phyloP scores from a whole-genome alignment of 495 filamentous ascomycete species.

The Penicillium malachiteum region DNA sequence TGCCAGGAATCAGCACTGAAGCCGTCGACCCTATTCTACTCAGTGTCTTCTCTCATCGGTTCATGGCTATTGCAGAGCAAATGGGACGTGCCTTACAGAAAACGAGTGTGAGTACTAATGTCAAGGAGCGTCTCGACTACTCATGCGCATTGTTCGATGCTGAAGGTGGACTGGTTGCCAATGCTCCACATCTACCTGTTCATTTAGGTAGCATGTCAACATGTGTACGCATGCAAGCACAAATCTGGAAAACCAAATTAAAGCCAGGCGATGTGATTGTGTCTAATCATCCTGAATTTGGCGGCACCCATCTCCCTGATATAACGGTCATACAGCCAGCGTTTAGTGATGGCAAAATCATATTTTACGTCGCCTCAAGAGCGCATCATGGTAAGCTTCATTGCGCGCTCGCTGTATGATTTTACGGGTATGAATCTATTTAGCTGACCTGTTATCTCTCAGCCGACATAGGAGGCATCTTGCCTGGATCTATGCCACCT shows the following conservation, averaged over 20 bases:
- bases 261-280: conserved; percentile 90
- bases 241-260: conserved; percentile 81
- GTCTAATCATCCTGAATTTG: conserved; percentile 90
- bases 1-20: conserved; percentile 34
- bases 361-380: conserved; percentile 88
- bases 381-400: conserved; percentile 56
- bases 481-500: conserved; percentile 94
- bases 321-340: conserved; percentile 87
- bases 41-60: conserved; percentile 55
- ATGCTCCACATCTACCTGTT: conserved; percentile 90
- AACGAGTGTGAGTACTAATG: conserved; percentile 40
- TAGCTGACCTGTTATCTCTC: conserved; percentile 57
- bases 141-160: conserved; percentile 43
- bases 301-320: conserved; percentile 84
- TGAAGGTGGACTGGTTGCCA: conserved; percentile 42
- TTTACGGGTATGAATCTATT: not conserved
- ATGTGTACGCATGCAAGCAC: conserved; percentile 60
- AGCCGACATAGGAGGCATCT: conserved; percentile 93
- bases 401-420: not conserved
- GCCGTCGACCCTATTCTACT: conserved; percentile 73
- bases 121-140: conserved; percentile 47
- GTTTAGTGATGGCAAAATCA: conserved; percentile 65
- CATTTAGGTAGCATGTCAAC: conserved; percentile 84
- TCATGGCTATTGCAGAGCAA: conserved; percentile 46
- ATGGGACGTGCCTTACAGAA: conserved; percentile 46